Evolutionary conservation across 164 flowering plant species (phyloP).

Genomic region (Vitis cinerea): DNA sequence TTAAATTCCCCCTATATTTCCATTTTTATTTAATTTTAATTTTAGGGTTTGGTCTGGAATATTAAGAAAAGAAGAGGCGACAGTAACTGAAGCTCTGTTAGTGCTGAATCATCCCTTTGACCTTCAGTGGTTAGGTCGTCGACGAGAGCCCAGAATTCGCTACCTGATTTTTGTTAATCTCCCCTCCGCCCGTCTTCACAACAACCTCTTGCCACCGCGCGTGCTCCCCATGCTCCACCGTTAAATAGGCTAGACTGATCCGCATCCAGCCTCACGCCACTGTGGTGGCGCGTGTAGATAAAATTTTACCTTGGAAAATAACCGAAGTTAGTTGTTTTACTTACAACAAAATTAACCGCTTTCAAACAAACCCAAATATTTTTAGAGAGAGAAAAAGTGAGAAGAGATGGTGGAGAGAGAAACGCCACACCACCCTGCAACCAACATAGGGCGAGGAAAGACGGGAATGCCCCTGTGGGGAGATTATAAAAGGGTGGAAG

Average conservation of each 20-base stretch:
- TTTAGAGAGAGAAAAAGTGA: conserved; percentile 5
- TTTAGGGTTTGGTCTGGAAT: too few relatives aligned
- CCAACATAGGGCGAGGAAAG: neutral
- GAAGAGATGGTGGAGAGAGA: neutral
- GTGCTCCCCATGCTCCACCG: neutral
- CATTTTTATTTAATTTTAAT: too few relatives aligned
- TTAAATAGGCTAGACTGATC: too few relatives aligned
- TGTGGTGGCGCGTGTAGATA: neutral
- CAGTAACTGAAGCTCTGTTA: conserved; percentile 27
- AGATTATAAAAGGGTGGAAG: neutral
- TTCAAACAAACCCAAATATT: conserved; percentile 15
- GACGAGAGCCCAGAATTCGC: conserved; percentile 22
- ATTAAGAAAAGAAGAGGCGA: neutral
- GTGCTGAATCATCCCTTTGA: conserved; percentile 27
- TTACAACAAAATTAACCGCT: conserved; percentile 31
- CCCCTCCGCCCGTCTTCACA: too few relatives aligned
- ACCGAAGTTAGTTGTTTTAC: conserved; percentile 20
- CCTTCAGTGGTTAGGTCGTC: conserved; percentile 17
- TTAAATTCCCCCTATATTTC: too few relatives aligned
- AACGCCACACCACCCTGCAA: neutral
- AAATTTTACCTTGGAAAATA: conserved; percentile 8
- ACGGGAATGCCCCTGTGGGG: neutral
- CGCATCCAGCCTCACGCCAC: neutral
- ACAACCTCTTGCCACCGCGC: neutral
- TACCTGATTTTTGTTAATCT: conserved; percentile 25